Percentiles rank a stretch among this genome's conserved stretches.
These are phyloP conservation scores for Haematococcus lacustris DNA, from an alignment of 139 green algal genomes.

Conservation along the genomic window DNA sequence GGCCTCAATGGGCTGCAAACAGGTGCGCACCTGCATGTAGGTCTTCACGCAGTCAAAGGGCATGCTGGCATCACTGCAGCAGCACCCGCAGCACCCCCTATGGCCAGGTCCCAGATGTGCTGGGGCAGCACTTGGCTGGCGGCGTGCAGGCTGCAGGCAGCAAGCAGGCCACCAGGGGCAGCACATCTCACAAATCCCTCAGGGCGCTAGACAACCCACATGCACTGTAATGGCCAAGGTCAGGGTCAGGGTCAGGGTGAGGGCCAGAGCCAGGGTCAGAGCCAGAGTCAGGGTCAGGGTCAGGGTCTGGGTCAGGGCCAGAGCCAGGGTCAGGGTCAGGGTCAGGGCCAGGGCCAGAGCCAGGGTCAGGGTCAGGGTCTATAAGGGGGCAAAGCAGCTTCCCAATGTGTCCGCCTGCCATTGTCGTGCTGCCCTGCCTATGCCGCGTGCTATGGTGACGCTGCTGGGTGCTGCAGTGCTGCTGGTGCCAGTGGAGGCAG, in stretches of 20 bases:
- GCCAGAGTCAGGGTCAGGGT: neutral
- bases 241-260: neutral
- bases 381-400: neutral
- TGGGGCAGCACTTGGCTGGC: neutral
- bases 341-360: neutral
- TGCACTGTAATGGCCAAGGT: neutral
- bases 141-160: neutral
- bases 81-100: slow-evolving; percentile 48
- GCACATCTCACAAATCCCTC: neutral
- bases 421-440: neutral
- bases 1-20: no score
- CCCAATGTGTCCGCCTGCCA: neutral
- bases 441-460: neutral
- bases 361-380: neutral
- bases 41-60: slow-evolving; percentile 68
- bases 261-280: neutral
- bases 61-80: slow-evolving; percentile 59
- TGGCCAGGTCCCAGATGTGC: slow-evolving; percentile 37
- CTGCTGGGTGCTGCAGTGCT: neutral
- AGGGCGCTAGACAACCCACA: no score
- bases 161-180: neutral
- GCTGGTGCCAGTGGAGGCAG: neutral
- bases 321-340: neutral
- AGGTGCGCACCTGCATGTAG: slow-evolving; percentile 47
- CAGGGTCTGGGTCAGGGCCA: neutral